A percentile compares a stretch with the other conserved stretches of the same genome.
Conservation (phyloP, 805 yeast species). For the Helenozyma rhizophorensis region DNA sequence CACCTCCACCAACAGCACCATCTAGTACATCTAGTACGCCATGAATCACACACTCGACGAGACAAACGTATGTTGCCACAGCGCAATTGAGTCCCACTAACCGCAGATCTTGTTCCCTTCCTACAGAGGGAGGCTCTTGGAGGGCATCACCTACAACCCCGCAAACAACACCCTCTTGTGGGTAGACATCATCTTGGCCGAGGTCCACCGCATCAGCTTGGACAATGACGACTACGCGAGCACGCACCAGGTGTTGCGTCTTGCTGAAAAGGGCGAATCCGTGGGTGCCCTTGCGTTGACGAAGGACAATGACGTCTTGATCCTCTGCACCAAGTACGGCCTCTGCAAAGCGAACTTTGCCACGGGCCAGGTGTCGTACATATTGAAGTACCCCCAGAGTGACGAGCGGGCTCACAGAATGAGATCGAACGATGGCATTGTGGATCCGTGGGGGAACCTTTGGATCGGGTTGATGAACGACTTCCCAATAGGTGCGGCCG, state of each 20-base stretch:
- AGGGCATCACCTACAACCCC: slow-evolving; percentile 62
- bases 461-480: slow-evolving; percentile 81
- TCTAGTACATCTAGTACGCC: neutral
- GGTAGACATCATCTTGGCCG: slow-evolving; percentile 43
- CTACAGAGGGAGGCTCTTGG: slow-evolving; percentile 50
- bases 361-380: slow-evolving; percentile 32
- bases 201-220: slow-evolving; percentile 33
- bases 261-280: slow-evolving; percentile 36
- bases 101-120: slow-evolving; percentile 15
- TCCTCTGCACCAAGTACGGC: slow-evolving; percentile 65
- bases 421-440: slow-evolving; percentile 75
- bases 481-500: slow-evolving; percentile 27
- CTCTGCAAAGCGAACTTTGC: slow-evolving; percentile 50
- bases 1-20: neutral
- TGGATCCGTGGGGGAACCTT: slow-evolving; percentile 71
- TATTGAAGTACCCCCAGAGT: slow-evolving; percentile 36
- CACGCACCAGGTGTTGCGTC: slow-evolving; percentile 36
- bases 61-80: slow-evolving; percentile 7
- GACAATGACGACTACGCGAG: slow-evolving; percentile 10
- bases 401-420: slow-evolving; percentile 18
- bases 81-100: slow-evolving; percentile 5
- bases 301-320: slow-evolving; percentile 41
- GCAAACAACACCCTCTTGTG: slow-evolving; percentile 49
- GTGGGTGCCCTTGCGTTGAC: slow-evolving; percentile 76
- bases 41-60: slow-evolving; percentile 2